These are phyloP conservation scores for Heracleum sosnowskyi DNA, from an alignment of 129 eudicot genomes.

Conservation along the genomic window DNA sequence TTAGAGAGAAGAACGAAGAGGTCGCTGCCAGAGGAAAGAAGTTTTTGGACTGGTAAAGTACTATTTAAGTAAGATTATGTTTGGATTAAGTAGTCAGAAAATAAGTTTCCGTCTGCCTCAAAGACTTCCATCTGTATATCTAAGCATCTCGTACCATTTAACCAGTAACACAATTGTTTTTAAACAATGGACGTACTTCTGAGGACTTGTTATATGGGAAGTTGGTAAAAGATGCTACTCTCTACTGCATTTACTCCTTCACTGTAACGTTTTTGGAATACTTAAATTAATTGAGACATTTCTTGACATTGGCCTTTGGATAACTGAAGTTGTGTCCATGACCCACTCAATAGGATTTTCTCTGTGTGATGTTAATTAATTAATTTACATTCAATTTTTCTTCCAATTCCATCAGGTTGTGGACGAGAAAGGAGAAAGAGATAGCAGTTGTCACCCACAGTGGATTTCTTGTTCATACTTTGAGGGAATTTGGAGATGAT, in stretches of 20 bases:
- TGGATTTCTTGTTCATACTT: conserved; percentile 64
- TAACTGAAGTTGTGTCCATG: neutral
- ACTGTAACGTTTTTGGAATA: neutral
- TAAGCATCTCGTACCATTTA: neutral
- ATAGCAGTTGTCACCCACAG: conserved; percentile 93
- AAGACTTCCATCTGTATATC: neutral
- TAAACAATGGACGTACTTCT: neutral
- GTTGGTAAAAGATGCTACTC: neutral
- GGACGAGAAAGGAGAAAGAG: conserved; percentile 80
- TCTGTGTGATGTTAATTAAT: neutral
- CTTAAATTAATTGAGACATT: neutral
- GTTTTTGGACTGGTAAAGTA: conserved; percentile 63
- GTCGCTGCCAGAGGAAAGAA: conserved; percentile 70
- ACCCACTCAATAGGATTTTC: neutral
- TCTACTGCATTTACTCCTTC: neutral
- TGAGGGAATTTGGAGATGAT: conserved; percentile 60
- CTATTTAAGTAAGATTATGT: neutral
- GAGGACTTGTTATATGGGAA: neutral
- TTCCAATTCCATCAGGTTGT: conserved; percentile 38
- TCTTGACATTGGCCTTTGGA: neutral
- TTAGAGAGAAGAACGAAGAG: conserved; percentile 67
- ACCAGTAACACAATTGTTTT: neutral
- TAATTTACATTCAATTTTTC: neutral
- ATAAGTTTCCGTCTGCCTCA: neutral
- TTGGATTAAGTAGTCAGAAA: neutral